Conservation (phyloP, 2,329 filamentous ascomycete species). For the Xylariaceae sp. region DNA sequence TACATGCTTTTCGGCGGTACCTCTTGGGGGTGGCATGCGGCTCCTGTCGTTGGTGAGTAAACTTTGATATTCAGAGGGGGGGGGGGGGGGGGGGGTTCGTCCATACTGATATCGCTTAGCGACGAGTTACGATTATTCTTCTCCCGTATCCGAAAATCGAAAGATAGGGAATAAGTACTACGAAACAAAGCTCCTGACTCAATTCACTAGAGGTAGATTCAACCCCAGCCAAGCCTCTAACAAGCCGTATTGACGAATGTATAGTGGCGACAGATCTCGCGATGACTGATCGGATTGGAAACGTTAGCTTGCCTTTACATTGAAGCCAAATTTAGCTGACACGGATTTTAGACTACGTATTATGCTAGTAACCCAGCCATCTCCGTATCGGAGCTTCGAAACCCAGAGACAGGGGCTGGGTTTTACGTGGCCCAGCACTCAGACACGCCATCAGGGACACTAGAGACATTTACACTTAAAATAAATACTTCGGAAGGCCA, state of each 20-base stretch:
- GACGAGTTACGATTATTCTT: constrained; percentile 69
- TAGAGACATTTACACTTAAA: constrained; percentile 60
- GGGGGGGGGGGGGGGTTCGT: too few relatives aligned
- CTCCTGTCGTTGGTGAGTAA: constrained; percentile 54
- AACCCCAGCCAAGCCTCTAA: too few relatives aligned
- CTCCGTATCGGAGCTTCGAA: constrained; percentile 62
- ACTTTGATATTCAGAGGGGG: not conserved
- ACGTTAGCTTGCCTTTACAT: constrained; percentile 29
- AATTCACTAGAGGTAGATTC: constrained; percentile 58
- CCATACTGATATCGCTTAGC: constrained; percentile 38
- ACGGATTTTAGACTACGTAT: constrained; percentile 50
- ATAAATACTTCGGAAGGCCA: constrained; percentile 63
- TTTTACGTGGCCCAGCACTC: constrained; percentile 67
- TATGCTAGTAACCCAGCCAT: constrained; percentile 61
- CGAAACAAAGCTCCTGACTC: constrained; percentile 66
- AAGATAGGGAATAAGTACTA: constrained; percentile 65
- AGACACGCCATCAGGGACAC: constrained; percentile 57
- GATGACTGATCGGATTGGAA: constrained; percentile 56
- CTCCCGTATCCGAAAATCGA: constrained; percentile 65
- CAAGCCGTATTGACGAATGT: not conserved
- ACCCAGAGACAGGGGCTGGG: constrained; percentile 60
- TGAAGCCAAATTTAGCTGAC: not conserved
- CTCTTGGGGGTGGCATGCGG: constrained; percentile 66
- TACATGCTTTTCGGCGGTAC: constrained; percentile 73
- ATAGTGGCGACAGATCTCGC: constrained; percentile 61